Evolutionary conservation across 2,329 filamentous ascomycete species (phyloP), one percentile per base, ranked within the genome.

Genomic region (Emericellopsis cladophorae): DNA sequence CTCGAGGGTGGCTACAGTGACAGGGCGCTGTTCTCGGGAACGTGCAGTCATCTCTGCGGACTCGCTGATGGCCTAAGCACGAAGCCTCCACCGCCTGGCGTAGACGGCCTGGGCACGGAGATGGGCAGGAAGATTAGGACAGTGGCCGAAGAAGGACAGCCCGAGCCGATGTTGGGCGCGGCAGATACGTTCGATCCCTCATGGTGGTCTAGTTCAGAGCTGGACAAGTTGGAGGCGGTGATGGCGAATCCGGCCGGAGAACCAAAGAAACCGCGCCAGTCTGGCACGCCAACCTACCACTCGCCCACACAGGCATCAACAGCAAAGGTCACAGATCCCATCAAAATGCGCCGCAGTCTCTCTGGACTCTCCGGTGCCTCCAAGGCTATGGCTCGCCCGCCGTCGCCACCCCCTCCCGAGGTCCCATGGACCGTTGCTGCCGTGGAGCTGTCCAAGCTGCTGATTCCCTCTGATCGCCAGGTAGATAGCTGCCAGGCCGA

Each of bases 1-100:
- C 71, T 98, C 18, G 92, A 98, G 61, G 92, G 92, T 26, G 92
- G 92, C 1, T 98, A 98, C 55, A 95, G 89, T 55, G 86, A 98
- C 60, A 78, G 89, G 44, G 92, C 92, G 8, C 65, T 98, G 38
- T 82, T 76, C 40, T 95, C 87, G 29, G 92, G 92, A 36, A 81
- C 95, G 4, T 65, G 95, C 43, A 94, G 89, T 57, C 92, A 98
- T 59, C 58, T 98, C 15, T 86, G 84, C 49, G 92, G 90, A 6
- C 71, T 98, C 32, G 26, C 26, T 9, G 26, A 29, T 12, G 26
- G 9, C 9, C 26, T 7, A 29, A 9, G 12, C 8, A 12, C 26
- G 9, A 29, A 29, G 12, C 8, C 9, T 29, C 12, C 26, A 29
- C 12, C 26, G 26, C 79, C 78, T 33, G 76, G 77, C 33, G 49